phyloP scores from a whole-genome alignment of 2,329 filamentous ascomycete species.

The Pseudogymnoascus sp. region DNA sequence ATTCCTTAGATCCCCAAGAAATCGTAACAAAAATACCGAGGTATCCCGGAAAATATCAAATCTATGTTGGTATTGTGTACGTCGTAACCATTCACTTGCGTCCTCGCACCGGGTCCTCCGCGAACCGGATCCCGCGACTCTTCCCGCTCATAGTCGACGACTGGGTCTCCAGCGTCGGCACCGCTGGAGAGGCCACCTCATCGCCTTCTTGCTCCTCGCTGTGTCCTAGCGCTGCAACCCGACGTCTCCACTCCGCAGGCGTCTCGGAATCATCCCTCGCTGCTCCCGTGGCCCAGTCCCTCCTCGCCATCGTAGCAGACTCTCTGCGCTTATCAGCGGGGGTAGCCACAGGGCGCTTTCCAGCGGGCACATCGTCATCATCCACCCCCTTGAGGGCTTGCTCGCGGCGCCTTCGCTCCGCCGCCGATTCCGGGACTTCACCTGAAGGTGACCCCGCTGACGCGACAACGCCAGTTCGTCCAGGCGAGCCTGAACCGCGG shows the following conservation, averaged over 20 bases:
- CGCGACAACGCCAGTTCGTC: slow-evolving; percentile 21
- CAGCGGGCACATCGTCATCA: slow-evolving; percentile 31
- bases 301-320: neutral
- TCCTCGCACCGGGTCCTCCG: slow-evolving; percentile 26
- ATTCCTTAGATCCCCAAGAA: neutral
- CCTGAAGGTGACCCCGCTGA: slow-evolving; percentile 27
- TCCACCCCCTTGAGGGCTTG: slow-evolving; percentile 42
- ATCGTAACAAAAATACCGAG: neutral
- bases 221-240: slow-evolving; percentile 67
- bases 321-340: slow-evolving; percentile 3
- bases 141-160: slow-evolving; percentile 22
- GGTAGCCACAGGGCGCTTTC: neutral
- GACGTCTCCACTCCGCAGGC: slow-evolving; percentile 64
- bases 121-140: slow-evolving; percentile 28
- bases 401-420: slow-evolving; percentile 60
- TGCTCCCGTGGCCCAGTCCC: slow-evolving; percentile 8
- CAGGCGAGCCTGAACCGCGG: slow-evolving; percentile 15
- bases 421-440: slow-evolving; percentile 53
- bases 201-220: slow-evolving; percentile 19
- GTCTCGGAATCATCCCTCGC: slow-evolving; percentile 52
- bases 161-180: slow-evolving; percentile 26
- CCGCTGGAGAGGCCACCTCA: slow-evolving; percentile 18
- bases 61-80: slow-evolving; percentile 3
- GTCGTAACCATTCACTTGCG: neutral
- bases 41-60: neutral